Percentiles rank a stretch among this genome's conserved stretches.
phyloP scores from a whole-genome alignment of 495 filamentous ascomycete genomes.

The Cenococcum geophilum region DNA sequence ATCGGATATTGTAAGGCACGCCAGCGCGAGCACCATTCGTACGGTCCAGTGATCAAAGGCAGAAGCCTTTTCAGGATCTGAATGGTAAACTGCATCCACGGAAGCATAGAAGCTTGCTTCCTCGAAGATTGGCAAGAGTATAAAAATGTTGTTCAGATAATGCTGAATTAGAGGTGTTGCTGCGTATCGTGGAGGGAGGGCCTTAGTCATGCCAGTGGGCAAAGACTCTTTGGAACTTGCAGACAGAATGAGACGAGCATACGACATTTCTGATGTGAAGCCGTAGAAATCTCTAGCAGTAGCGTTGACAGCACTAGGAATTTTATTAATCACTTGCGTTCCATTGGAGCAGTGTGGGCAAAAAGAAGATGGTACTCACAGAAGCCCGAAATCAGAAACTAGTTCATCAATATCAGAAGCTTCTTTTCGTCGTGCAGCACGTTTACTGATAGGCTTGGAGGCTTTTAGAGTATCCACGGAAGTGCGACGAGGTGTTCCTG shows the following conservation, averaged over 20 bases:
- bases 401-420: slow-evolving; percentile 41
- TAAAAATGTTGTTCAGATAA: slow-evolving; percentile 75
- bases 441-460: slow-evolving; percentile 24
- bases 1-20: slow-evolving; percentile 64
- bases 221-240: slow-evolving; percentile 61
- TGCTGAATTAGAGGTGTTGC: slow-evolving; percentile 64
- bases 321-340: not conserved
- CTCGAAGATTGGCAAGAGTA: slow-evolving; percentile 71
- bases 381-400: slow-evolving; percentile 43
- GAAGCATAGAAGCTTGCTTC: slow-evolving; percentile 68
- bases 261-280: slow-evolving; percentile 75
- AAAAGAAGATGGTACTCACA: slow-evolving; percentile 28
- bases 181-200: slow-evolving; percentile 59
- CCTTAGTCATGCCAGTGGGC: slow-evolving; percentile 50
- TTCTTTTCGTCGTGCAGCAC: slow-evolving; percentile 36
- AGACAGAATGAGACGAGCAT: slow-evolving; percentile 73
- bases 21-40: slow-evolving; percentile 82
- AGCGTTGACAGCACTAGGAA: slow-evolving; percentile 72
- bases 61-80: slow-evolving; percentile 53
- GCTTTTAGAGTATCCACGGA: slow-evolving; percentile 28
- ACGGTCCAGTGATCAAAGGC: slow-evolving; percentile 77
- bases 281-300: slow-evolving; percentile 88
- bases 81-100: slow-evolving; percentile 70
- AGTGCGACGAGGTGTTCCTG: slow-evolving; percentile 29
- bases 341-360: not conserved